phyloP scores from a whole-genome alignment of 2,329 filamentous ascomycete species.

The Alternaria infectoria region DNA sequence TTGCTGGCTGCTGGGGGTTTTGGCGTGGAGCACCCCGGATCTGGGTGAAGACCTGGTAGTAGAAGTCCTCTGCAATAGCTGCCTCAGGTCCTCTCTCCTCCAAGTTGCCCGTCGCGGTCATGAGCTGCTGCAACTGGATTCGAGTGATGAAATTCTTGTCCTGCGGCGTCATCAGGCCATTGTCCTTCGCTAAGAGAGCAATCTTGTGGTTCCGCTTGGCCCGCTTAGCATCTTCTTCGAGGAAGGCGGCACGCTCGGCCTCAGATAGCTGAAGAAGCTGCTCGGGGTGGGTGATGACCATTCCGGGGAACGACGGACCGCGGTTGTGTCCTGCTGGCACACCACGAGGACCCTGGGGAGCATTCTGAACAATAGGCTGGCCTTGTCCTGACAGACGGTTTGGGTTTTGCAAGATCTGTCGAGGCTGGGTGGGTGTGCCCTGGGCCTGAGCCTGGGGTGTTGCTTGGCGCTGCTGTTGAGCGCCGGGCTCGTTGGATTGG shows the following conservation, averaged over 20 bases:
- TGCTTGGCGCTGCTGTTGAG: conserved; percentile 35
- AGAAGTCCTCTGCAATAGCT: conserved; percentile 90
- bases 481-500: conserved; percentile 23
- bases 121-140: conserved; percentile 95
- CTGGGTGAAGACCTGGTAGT: conserved; percentile 96
- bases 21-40: conserved; percentile 89
- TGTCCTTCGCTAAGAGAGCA: conserved; percentile 88
- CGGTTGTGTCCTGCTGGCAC: conserved; percentile 47
- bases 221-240: conserved; percentile 90
- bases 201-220: conserved; percentile 99
- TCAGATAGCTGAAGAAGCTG: conserved; percentile 80
- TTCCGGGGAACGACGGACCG: conserved; percentile 57
- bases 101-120: conserved; percentile 87
- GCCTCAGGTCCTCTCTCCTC: conserved; percentile 81
- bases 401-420: conserved; percentile 81
- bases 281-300: conserved; percentile 70
- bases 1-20: conserved; percentile 89
- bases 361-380: conserved; percentile 45
- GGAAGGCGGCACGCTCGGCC: conserved; percentile 80
- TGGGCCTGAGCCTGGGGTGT: conserved; percentile 48
- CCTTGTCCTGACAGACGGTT: conserved; percentile 63
- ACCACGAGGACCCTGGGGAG: conserved; percentile 36
- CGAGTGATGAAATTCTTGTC: conserved; percentile 99
- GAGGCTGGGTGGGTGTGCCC: conserved; percentile 58
- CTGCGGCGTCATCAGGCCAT: conserved; percentile 97